Base-by-base conservation (phyloP, 306 rosid genomes). In the Alnus rubra region DNA sequence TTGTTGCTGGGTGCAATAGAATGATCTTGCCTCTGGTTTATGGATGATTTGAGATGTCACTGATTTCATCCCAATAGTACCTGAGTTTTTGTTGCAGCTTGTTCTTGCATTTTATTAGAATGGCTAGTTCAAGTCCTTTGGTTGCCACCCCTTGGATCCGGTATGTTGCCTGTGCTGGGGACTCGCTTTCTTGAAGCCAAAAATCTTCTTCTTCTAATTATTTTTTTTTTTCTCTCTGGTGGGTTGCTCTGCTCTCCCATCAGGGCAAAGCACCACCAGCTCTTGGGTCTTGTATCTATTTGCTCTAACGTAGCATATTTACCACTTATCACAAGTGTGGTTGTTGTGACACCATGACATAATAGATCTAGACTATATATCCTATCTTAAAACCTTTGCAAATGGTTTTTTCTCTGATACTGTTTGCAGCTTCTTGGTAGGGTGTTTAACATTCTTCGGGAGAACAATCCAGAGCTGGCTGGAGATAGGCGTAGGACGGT, bases 381-480 rank as follows among this genome's bases (percentile, higher is more conserved):
- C 12, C 12, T 62, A 62, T 35, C 47, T 33, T 7, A 4, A 0
- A 5, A 13, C 44, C 13, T 45, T 42, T 8, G 2, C 14, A 9
- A 39, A 13, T 9, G 18, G 33, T 5, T 39, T 39, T 75, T 45
- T 35, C 16, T 35, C 49, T 48, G 11, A 48, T 30, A 9, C 56
- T 74, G 55, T 51, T 35, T 74, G 83, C 86, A 88, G 92, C 92
- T 88, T 82, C 92, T 88, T 50, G 87, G 83, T 42, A 83, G 92
- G 80, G 90, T 86, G 76, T 86, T 86, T 53, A 82, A 84, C 78
- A 80, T 88, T 73, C 88, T 88, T 47, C 79, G 90, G 5, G 90
- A 88, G 84, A 82, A 86, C 74, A 88, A 88, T 81, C 92, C 92
- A 0, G 90, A 86, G 81, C 90, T 88, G 60, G 90, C 92, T 9